Evolutionary conservation across 164 flowering plant genomes (phyloP).

Genomic region (Vitis vinifera): DNA sequence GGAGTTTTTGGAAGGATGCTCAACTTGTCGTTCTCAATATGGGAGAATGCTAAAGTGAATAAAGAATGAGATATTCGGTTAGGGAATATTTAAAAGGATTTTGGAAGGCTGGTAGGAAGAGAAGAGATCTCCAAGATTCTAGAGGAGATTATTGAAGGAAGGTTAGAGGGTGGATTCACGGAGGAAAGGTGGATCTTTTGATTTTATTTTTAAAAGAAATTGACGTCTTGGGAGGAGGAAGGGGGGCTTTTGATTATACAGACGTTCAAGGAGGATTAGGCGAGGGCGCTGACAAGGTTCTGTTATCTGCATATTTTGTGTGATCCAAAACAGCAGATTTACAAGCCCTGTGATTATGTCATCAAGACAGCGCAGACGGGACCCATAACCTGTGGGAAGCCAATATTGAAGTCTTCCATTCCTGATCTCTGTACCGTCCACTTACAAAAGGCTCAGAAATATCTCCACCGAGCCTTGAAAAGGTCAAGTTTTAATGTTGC

Average conservation of each 20-base stretch:
- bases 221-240: slow-evolving; percentile 12
- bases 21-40: too few species aligned
- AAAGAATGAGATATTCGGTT: too few species aligned
- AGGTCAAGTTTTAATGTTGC: slow-evolving; percentile 70
- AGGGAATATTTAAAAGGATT: too few species aligned
- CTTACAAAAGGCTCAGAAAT: slow-evolving; percentile 10
- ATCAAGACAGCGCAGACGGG: slow-evolving; percentile 63
- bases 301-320: slow-evolving; percentile 74
- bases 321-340: slow-evolving; percentile 72
- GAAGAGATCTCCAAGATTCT: too few species aligned
- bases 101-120: too few species aligned
- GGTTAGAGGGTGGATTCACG: too few species aligned
- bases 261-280: slow-evolving; percentile 32
- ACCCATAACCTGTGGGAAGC: slow-evolving; percentile 61
- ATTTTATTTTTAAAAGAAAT: neutral
- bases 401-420: slow-evolving; percentile 55
- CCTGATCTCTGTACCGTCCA: slow-evolving; percentile 66
- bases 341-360: slow-evolving; percentile 60
- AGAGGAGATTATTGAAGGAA: too few species aligned
- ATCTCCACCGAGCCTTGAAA: slow-evolving; percentile 56
- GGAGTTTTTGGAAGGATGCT: too few species aligned
- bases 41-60: too few species aligned
- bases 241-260: slow-evolving; percentile 49
- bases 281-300: slow-evolving; percentile 75
- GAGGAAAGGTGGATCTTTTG: too few species aligned